These are phyloP conservation scores for Echium plantagineum DNA, from an alignment of 257 asterid species.

Conservation along the genomic window DNA sequence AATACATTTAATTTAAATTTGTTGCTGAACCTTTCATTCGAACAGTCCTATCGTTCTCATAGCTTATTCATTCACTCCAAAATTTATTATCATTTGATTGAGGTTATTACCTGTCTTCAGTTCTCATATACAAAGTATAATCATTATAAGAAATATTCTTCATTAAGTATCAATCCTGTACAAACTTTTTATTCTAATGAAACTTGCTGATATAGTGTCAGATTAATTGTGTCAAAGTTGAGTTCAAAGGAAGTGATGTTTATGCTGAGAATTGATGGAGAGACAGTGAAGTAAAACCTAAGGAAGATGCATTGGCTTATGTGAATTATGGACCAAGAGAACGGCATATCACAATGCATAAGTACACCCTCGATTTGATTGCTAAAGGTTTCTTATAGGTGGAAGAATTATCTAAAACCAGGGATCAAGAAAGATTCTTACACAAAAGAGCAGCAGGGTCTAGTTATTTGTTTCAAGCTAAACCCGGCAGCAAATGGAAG, in stretches of 20 bases:
- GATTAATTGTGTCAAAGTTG: constrained; percentile 32
- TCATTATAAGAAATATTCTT: no score
- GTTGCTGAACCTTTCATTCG: no score
- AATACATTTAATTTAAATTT: no score
- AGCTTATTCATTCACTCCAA: no score
- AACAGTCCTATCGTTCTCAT: no score
- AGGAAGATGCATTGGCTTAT: constrained; percentile 60
- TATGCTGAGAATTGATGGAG: constrained; percentile 50
- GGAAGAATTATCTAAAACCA: constrained; percentile 65
- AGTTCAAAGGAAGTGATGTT: constrained; percentile 34
- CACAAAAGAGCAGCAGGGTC: constrained; percentile 48
- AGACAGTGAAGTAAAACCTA: constrained; percentile 72
- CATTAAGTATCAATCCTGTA: no score
- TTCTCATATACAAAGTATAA: no score
- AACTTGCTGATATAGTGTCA: neutral
- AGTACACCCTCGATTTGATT: constrained; percentile 40
- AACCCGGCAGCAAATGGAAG: constrained; percentile 68
- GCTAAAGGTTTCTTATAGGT: constrained; percentile 61
- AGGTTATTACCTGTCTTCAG: no score
- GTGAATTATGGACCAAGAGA: constrained; percentile 57
- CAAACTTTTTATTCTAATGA: neutral
- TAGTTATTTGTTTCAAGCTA: constrained; percentile 39
- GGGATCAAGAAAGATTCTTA: constrained; percentile 62
- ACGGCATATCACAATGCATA: constrained; percentile 47
- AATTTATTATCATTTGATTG: no score